A percentile compares a stretch with the other conserved stretches of the same genome.
Conservation (phyloP, 1,284 basidiomycete genomes). For the Agroathelia rolfsii region DNA sequence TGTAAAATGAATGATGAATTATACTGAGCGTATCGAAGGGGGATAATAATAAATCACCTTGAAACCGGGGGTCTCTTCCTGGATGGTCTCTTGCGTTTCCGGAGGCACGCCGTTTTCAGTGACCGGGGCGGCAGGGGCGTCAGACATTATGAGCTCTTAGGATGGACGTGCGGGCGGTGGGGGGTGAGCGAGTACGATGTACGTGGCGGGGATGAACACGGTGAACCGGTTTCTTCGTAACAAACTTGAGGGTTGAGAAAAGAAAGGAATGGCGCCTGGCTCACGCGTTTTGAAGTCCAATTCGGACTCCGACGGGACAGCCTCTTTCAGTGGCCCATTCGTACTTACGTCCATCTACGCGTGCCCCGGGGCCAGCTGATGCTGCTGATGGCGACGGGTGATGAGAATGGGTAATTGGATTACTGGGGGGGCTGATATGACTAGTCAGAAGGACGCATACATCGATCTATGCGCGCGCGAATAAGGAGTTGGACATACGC, state of each 20-base stretch:
- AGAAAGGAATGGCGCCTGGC: constrained; percentile 29
- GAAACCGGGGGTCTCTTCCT: constrained; percentile 65
- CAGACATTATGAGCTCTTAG: constrained; percentile 70
- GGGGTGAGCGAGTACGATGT: constrained; percentile 41
- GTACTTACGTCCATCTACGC: too few relatives aligned
- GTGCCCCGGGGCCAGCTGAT: too few relatives aligned
- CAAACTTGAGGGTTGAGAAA: constrained; percentile 71
- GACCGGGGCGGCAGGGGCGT: constrained; percentile 72
- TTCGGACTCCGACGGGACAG: too few relatives aligned
- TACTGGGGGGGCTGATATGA: too few relatives aligned
- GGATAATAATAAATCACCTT: constrained; percentile 37
- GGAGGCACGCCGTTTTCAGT: constrained; percentile 72
- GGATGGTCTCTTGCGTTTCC: constrained; percentile 53
- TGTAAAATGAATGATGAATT: constrained; percentile 5
- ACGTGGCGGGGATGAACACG: constrained; percentile 41
- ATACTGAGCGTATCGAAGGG: constrained; percentile 11
- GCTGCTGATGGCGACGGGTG: too few relatives aligned
- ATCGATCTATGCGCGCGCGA: too few relatives aligned
- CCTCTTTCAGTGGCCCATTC: too few relatives aligned
- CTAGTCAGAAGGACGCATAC: too few relatives aligned
- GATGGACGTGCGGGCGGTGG: constrained; percentile 39
- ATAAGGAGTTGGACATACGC: too few relatives aligned
- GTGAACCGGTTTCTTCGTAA: constrained; percentile 74
- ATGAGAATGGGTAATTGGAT: too few relatives aligned
- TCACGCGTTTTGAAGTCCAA: constrained; percentile 21